A percentile compares a stretch with the other conserved stretches of the same genome.
phyloP scores from a whole-genome alignment of 2,329 filamentous ascomycete species.

The Paecilomyces sp. region DNA sequence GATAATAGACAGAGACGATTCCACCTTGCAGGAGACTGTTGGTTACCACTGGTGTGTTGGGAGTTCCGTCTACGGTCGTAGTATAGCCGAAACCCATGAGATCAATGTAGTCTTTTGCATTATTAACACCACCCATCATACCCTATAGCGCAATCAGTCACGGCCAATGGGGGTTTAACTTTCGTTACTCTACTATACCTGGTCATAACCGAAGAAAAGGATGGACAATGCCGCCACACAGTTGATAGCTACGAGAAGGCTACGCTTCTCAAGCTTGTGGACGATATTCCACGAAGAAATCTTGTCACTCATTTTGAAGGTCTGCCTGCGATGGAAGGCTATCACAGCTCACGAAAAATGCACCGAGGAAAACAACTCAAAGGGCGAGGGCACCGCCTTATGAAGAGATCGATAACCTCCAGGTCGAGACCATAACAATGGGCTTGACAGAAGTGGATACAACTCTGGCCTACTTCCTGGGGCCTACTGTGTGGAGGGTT shows the following conservation, averaged over 20 bases:
- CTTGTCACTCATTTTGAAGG: constrained; percentile 26
- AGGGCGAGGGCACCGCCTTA: neutral
- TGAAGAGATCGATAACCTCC: neutral
- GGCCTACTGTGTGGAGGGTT: neutral
- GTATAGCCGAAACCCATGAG: constrained; percentile 60
- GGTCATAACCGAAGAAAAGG: constrained; percentile 60
- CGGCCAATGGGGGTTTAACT: neutral
- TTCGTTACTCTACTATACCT: constrained; percentile 9
- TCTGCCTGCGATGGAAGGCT: neutral
- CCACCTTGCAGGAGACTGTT: constrained; percentile 56
- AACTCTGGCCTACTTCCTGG: neutral
- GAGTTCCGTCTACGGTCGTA: constrained; percentile 35
- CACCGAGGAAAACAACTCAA: neutral
- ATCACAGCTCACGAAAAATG: neutral
- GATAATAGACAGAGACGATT: constrained; percentile 53
- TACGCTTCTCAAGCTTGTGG: constrained; percentile 48
- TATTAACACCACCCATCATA: constrained; percentile 59
- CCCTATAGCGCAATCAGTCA: constrained; percentile 13
- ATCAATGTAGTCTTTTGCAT: constrained; percentile 55
- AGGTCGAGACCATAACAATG: neutral
- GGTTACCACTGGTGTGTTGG: constrained; percentile 47
- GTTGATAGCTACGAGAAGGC: constrained; percentile 56
- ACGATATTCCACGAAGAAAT: constrained; percentile 43
- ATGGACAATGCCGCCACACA: constrained; percentile 58
- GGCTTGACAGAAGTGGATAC: neutral